Evolutionary conservation across 2,329 filamentous ascomycete species (phyloP).

Genomic region (Nothophaeocryptopus gaeumannii): DNA sequence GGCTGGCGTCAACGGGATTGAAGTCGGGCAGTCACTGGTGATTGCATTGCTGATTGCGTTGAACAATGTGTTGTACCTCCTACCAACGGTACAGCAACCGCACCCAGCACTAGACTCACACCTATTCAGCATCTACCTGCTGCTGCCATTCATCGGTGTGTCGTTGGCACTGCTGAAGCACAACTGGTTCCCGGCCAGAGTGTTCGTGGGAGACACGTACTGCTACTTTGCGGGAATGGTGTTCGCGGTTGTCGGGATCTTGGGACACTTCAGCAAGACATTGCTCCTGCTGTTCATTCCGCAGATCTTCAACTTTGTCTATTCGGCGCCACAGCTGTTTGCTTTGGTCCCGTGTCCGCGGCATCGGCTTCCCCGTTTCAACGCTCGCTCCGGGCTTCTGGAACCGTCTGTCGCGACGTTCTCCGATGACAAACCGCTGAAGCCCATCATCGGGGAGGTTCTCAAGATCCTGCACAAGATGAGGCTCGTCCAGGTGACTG

Average conservation of each 20-base stretch:
- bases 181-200: slow-evolving; percentile 93
- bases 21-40: slow-evolving; percentile 89
- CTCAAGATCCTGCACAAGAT: slow-evolving; percentile 69
- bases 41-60: slow-evolving; percentile 78
- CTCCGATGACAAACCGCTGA: slow-evolving; percentile 62
- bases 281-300: slow-evolving; percentile 85
- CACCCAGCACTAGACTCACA: slow-evolving; percentile 95
- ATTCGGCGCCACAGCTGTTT: slow-evolving; percentile 89
- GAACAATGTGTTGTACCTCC: slow-evolving; percentile 86
- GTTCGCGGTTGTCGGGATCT: slow-evolving; percentile 92
- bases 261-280: slow-evolving; percentile 98
- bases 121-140: slow-evolving; percentile 90
- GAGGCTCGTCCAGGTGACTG: slow-evolving; percentile 64
- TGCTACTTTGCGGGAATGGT: slow-evolving; percentile 99
- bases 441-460: slow-evolving; percentile 57
- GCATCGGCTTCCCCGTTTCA: slow-evolving; percentile 87
- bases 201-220: slow-evolving; percentile 98
- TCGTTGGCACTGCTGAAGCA: slow-evolving; percentile 81
- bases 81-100: slow-evolving; percentile 62
- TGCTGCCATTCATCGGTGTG: slow-evolving; percentile 91
- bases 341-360: slow-evolving; percentile 86
- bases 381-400: slow-evolving; percentile 75
- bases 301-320: slow-evolving; percentile 94
- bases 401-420: slow-evolving; percentile 82
- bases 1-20: slow-evolving; percentile 98